Evolutionary conservation across 2,329 filamentous ascomycete genomes (phyloP).

Genomic region (Aplosporella prunicola): DNA sequence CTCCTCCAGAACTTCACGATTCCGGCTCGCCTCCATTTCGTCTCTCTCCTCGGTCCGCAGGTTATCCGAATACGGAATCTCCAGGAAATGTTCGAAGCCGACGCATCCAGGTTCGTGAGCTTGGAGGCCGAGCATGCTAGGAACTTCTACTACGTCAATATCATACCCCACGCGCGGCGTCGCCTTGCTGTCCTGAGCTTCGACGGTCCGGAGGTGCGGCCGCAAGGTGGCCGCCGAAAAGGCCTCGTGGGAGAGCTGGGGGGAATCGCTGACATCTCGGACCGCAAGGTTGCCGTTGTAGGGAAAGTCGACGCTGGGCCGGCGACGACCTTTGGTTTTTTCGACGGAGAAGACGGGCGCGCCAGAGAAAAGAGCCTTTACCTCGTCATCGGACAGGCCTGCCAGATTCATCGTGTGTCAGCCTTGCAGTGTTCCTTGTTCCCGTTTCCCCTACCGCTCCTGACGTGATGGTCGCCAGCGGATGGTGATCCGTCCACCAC

Average conservation of each 20-base stretch:
- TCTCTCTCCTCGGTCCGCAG: constrained; percentile 48
- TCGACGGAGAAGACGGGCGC: constrained; percentile 62
- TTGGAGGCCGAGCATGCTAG: constrained; percentile 64
- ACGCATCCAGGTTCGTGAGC: constrained; percentile 62
- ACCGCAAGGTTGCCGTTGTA: constrained; percentile 55
- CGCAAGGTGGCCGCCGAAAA: constrained; percentile 27
- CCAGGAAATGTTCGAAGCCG: constrained; percentile 59
- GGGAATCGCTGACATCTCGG: constrained; percentile 51
- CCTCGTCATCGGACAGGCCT: constrained; percentile 45
- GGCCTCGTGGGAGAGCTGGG: constrained; percentile 24
- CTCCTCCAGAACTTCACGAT: constrained; percentile 35
- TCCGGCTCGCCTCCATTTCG: constrained; percentile 29
- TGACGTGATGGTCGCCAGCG: neutral
- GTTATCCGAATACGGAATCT: constrained; percentile 55
- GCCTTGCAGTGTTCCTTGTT: neutral
- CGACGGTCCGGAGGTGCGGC: constrained; percentile 14
- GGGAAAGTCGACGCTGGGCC: constrained; percentile 57
- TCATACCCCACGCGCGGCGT: constrained; percentile 22
- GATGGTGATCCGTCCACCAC: neutral
- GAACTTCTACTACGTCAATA: constrained; percentile 41
- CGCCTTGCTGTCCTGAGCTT: constrained; percentile 12
- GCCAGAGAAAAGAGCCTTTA: constrained; percentile 65
- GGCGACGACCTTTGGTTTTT: constrained; percentile 50
- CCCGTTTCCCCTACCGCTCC: neutral
- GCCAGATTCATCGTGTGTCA: constrained; percentile 15